Conservation (phyloP, 164 flowering plant genomes). For the Euptelea pleiosperma region DNA sequence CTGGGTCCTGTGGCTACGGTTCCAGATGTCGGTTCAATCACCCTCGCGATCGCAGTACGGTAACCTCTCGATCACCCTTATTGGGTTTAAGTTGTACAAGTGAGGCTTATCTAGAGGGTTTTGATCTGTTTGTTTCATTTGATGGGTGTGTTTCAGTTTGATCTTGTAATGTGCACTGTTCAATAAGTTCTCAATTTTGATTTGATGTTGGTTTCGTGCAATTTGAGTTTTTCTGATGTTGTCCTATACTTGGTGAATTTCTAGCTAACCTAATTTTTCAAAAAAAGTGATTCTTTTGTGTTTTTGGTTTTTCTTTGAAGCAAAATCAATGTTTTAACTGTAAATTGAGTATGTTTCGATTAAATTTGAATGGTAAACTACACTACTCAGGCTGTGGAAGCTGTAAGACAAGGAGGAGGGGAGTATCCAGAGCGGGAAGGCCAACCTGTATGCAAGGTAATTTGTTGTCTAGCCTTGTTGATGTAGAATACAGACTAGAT, state of each 20-base stretch:
- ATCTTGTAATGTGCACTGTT: constrained; percentile 14
- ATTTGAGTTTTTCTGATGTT: constrained; percentile 3
- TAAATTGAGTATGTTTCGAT: not conserved
- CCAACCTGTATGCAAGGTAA: constrained; percentile 89
- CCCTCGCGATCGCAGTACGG: constrained; percentile 70
- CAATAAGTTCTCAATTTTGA: not conserved
- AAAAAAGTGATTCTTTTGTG: too few species aligned
- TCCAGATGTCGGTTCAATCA: constrained; percentile 79
- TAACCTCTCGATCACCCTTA: constrained; percentile 17
- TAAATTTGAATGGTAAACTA: not conserved
- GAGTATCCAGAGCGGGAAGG: constrained; percentile 86
- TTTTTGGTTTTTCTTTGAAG: not conserved
- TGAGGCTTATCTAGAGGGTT: constrained; percentile 11
- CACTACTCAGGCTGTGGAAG: constrained; percentile 55
- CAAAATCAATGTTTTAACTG: not conserved
- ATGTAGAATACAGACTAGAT: constrained; percentile 1
- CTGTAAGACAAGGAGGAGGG: constrained; percentile 42
- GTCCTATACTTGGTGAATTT: not conserved
- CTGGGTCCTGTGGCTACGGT: constrained; percentile 85
- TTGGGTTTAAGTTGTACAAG: not conserved
- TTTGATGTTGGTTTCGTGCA: constrained; percentile 4
- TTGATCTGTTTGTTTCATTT: constrained; percentile 7
- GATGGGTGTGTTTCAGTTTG: constrained; percentile 13
- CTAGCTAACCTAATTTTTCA: not conserved
- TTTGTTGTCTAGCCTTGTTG: constrained; percentile 1